Evolutionary conservation across 1,284 basidiomycete genomes (phyloP).

Genomic region (Puccinia polysora): DNA sequence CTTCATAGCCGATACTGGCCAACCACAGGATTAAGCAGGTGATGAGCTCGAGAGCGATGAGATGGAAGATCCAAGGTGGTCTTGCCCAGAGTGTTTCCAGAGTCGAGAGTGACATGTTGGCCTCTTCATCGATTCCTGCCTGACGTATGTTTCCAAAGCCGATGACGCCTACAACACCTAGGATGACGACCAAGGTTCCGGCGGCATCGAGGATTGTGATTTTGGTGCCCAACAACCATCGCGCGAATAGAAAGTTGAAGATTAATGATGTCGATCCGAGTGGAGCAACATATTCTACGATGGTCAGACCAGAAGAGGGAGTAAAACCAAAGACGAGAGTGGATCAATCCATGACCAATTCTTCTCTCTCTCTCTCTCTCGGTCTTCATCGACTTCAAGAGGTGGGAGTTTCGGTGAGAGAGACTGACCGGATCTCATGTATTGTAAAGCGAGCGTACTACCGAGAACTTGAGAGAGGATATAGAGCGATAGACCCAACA

Average conservation of each 20-base stretch:
- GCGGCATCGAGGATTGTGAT: constrained; percentile 72
- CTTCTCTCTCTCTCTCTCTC: constrained; percentile 72
- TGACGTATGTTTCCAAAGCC: constrained; percentile 67
- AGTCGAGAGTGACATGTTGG: constrained; percentile 52
- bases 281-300: constrained; percentile 48
- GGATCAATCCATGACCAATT: constrained; percentile 61
- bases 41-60: constrained; percentile 69
- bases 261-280: constrained; percentile 67
- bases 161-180: constrained; percentile 76
- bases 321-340: neutral
- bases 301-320: constrained; percentile 2
- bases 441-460: constrained; percentile 75
- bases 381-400: too few relatives aligned
- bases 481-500: constrained; percentile 55
- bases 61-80: constrained; percentile 78
- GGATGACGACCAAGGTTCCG: constrained; percentile 71
- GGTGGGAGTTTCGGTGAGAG: constrained; percentile 35
- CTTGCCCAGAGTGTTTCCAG: constrained; percentile 76
- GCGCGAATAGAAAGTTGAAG: constrained; percentile 81
- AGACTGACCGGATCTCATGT: constrained; percentile 69
- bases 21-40: constrained; percentile 56
- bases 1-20: constrained; percentile 45
- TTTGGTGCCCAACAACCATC: constrained; percentile 61
- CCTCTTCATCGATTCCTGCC: constrained; percentile 47
- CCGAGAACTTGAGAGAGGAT: constrained; percentile 78